Base-by-base conservation (phyloP, 108 stramenopile genomes). In the Pelagomonas calceolata region DNA sequence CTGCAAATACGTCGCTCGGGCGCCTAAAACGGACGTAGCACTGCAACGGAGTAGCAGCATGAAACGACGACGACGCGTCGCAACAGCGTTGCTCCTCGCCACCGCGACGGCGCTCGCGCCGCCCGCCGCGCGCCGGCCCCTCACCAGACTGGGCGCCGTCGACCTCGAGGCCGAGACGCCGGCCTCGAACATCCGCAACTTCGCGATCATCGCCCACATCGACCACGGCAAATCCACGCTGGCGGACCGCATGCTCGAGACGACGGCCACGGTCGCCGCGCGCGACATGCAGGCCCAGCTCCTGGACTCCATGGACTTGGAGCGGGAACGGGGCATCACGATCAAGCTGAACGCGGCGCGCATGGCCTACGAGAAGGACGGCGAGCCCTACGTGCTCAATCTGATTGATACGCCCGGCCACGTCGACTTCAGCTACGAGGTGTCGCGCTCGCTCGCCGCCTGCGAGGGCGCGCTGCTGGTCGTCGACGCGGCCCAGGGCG, bases 131-230 rank as follows among this genome's bases (percentile, higher is more conserved):
- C n/a, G n/a, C n/a, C n/a, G n/a, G n/a, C n/a, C n/a, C n/a, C n/a
- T n/a, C n/a, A n/a, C n/a, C n/a, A n/a, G n/a, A n/a, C n/a, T n/a
- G n/a, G n/a, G n/a, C n/a, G n/a, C n/a, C n/a, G n/a, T n/a, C n/a
- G n/a, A n/a, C n/a, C n/a, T n/a, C n/a, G n/a, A n/a, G n/a, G n/a
- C n/a, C n/a, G n/a, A n/a, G n/a, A n/a, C n/a, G n/a, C n/a, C n/a
- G n/a, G n/a, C n/a, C n/a, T n/a, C n/a, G n/a, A n/a, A n/a, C n/a
- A 95, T 95, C 65, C 88, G 98, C 51, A 99, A 99, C 84, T 98
- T 97, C 30, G 91, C 88, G 68, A 94, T 98, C 66, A 90, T 95
- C 26, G 95, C 95, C 10, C 94, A 95, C 72, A 91, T 99, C 46
- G 98, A 99, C 76, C 98, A 99, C 76, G 98, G 98, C 65, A 97